phyloP scores from a whole-genome alignment of 2,329 filamentous ascomycete species.

The Pyrenophora graminea region DNA sequence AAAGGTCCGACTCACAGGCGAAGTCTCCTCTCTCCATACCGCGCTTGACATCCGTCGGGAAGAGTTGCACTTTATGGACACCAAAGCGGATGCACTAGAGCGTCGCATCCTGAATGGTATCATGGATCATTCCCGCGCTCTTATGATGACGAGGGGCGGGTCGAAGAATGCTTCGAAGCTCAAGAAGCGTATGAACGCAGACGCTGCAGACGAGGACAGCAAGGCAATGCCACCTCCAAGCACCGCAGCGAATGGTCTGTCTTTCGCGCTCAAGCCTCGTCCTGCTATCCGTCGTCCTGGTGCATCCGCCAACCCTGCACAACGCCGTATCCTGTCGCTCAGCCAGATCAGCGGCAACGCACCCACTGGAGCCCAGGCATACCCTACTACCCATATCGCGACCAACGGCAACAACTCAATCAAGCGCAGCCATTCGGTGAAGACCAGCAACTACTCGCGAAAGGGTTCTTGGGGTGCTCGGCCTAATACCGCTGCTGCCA shows the following conservation, averaged over 20 bases:
- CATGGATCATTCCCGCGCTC: slow-evolving; percentile 89
- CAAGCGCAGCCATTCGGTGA: slow-evolving; percentile 50
- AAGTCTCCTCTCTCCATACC: slow-evolving; percentile 89
- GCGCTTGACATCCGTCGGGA: slow-evolving; percentile 86
- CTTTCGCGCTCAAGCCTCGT: slow-evolving; percentile 57
- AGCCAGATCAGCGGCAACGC: slow-evolving; percentile 85
- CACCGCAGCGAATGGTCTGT: slow-evolving; percentile 42
- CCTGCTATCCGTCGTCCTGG: slow-evolving; percentile 48
- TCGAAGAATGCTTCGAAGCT: slow-evolving; percentile 43
- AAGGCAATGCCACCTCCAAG: slow-evolving; percentile 42
- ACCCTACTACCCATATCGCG: slow-evolving; percentile 35
- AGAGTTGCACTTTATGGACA: slow-evolving; percentile 88
- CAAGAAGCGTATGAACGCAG: slow-evolving; percentile 42
- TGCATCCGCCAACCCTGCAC: slow-evolving; percentile 45
- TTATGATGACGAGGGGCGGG: slow-evolving; percentile 74
- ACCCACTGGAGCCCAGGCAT: slow-evolving; percentile 52
- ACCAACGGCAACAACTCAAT: slow-evolving; percentile 56
- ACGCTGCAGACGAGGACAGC: slow-evolving; percentile 42
- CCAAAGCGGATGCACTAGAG: slow-evolving; percentile 84
- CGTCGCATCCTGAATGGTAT: slow-evolving; percentile 92
- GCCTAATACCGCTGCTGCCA: slow-evolving; percentile 35
- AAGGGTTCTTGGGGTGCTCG: slow-evolving; percentile 45
- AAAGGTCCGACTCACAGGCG: slow-evolving; percentile 78
- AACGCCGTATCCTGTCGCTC: slow-evolving; percentile 82
- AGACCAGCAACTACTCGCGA: slow-evolving; percentile 40